These are phyloP conservation scores for Malus orientalis DNA, from an alignment of 306 rosid genomes.

Conservation along the genomic window DNA sequence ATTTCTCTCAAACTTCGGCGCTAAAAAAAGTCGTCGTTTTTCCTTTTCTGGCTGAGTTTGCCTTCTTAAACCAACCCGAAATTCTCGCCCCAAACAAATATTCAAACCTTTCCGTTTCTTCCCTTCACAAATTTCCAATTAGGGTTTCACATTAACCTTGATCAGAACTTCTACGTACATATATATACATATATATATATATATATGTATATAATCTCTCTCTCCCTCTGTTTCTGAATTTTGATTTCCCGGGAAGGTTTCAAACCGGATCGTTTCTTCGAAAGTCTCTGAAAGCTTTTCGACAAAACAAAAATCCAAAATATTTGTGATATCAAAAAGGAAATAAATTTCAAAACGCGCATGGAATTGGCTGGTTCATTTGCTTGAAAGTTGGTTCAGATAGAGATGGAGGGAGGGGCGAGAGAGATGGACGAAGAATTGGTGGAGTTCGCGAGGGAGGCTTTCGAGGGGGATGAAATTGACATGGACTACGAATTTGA, in stretches of 20 bases:
- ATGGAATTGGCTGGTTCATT: not conserved
- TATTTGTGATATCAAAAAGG: not conserved
- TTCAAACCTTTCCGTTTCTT: not conserved
- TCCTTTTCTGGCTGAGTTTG: slow-evolving; percentile 22
- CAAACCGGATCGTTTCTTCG: not conserved
- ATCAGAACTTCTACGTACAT: not conserved
- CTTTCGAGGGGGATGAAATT: slow-evolving; percentile 26
- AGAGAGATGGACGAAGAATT: slow-evolving; percentile 49
- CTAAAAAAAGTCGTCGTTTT: not conserved
- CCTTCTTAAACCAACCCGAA: not conserved
- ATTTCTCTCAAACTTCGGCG: slow-evolving; percentile 7
- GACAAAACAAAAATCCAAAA: not conserved
- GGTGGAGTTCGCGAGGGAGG: slow-evolving; percentile 32
- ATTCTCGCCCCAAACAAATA: not conserved
- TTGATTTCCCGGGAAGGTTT: slow-evolving; percentile 6
- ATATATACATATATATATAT: too few relatives aligned
- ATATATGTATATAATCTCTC: too few relatives aligned
- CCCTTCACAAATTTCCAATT: not conserved
- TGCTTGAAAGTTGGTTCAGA: slow-evolving; percentile 11
- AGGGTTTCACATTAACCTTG: not conserved
- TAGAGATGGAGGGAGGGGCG: not conserved
- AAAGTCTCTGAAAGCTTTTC: slow-evolving; percentile 7
- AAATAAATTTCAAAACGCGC: not conserved
- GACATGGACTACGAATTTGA: slow-evolving; percentile 72
- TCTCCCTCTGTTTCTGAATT: not conserved